Conservation (phyloP, 2,329 filamentous ascomycete species). For the Catunica adiposa region DNA sequence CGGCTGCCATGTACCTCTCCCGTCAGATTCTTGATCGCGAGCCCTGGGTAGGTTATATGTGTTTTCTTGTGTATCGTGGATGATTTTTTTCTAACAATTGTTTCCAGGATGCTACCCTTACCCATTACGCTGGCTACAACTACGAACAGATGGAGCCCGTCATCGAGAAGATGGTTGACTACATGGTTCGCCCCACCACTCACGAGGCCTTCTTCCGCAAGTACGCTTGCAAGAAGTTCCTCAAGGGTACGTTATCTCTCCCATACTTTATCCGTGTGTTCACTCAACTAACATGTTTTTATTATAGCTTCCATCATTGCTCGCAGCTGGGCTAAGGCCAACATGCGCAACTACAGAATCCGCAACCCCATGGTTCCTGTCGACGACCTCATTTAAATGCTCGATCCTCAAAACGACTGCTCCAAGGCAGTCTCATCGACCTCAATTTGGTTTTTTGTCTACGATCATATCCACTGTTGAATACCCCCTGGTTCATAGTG, state of each 20-base stretch:
- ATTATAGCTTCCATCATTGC: slow-evolving; percentile 13
- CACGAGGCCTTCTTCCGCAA: slow-evolving; percentile 99
- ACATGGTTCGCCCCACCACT: slow-evolving; percentile 72
- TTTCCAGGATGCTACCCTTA: slow-evolving; percentile 58
- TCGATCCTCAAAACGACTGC: background rate
- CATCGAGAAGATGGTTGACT: slow-evolving; percentile 89
- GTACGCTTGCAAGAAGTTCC: slow-evolving; percentile 97
- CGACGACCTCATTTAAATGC: slow-evolving; percentile 27
- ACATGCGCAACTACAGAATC: slow-evolving; percentile 41
- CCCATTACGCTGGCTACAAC: slow-evolving; percentile 82
- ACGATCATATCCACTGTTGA: slow-evolving; percentile 1
- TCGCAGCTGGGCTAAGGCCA: slow-evolving; percentile 74
- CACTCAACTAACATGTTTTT: background rate
- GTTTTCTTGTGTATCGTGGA: too few species aligned
- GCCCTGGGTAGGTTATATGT: slow-evolving; percentile 60
- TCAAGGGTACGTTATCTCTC: slow-evolving; percentile 60
- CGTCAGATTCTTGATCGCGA: slow-evolving; percentile 81
- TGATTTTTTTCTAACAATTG: slow-evolving; percentile 18
- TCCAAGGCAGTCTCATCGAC: background rate
- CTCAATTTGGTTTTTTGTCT: slow-evolving; percentile 1
- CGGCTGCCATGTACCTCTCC: slow-evolving; percentile 86
- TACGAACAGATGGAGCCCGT: slow-evolving; percentile 89
- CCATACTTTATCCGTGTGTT: background rate
- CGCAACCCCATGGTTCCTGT: slow-evolving; percentile 32
- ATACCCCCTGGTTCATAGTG: background rate